phyloP scores from a whole-genome alignment of 2,329 filamentous ascomycete species.

The Trichoderma aggressivum region DNA sequence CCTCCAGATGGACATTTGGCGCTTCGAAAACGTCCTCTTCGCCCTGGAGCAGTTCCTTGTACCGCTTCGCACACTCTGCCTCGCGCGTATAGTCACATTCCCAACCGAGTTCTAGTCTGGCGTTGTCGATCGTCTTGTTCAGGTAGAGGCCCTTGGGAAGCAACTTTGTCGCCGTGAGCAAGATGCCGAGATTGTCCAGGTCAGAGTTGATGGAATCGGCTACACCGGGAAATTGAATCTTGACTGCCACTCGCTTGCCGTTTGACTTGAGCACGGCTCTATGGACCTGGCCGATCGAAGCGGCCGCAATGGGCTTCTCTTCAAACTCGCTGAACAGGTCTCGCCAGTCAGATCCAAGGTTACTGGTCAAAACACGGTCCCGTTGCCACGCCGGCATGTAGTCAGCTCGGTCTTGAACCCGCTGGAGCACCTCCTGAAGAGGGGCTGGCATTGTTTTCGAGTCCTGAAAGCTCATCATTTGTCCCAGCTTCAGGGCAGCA shows the following conservation, averaged over 20 bases:
- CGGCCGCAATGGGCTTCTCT: conserved; percentile 88
- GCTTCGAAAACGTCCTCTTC: conserved; percentile 74
- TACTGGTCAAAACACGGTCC: conserved; percentile 73
- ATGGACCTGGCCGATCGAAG: conserved; percentile 96
- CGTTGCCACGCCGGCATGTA: conserved; percentile 97
- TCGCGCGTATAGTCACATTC: conserved; percentile 95
- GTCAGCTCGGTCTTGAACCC: conserved; percentile 93
- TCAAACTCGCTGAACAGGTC: conserved; percentile 80
- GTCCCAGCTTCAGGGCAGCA: conserved; percentile 92
- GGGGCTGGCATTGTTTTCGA: conserved; percentile 86
- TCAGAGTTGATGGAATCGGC: conserved; percentile 96
- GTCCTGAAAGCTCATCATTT: conserved; percentile 98
- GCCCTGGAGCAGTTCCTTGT: conserved; percentile 64
- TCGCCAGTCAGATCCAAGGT: conserved; percentile 81
- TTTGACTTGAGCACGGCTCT: conserved; percentile 74
- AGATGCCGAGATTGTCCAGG: conserved; percentile 84
- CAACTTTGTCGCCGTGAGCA: conserved; percentile 85
- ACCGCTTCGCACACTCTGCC: conserved; percentile 74
- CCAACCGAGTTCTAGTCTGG: conserved; percentile 87
- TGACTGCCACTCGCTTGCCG: conserved; percentile 79
- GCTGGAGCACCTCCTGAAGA: conserved; percentile 85
- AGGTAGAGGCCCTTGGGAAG: conserved; percentile 90
- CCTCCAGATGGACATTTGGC: conserved; percentile 72
- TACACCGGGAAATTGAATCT: conserved; percentile 96
- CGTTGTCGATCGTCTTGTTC: conserved; percentile 96